Percentiles rank a stretch among this genome's conserved stretches.
phyloP scores from a whole-genome alignment of 805 yeast genomes.

The Henningerozyma blattae region DNA sequence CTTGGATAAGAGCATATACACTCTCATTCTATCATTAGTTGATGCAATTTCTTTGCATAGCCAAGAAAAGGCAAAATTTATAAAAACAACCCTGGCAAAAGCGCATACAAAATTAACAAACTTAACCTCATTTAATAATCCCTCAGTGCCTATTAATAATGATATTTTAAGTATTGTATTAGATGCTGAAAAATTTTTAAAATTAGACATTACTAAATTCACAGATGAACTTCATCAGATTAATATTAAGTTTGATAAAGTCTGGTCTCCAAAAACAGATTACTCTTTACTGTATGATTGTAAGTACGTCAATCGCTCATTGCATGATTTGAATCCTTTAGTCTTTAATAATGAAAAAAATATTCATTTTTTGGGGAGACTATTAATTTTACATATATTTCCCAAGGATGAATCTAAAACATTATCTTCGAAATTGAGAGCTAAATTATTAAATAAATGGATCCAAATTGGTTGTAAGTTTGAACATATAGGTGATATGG shows the following conservation, averaged over 20 bases:
- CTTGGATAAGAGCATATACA: conserved; percentile 34
- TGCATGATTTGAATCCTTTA: conserved; percentile 45
- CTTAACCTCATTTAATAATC: conserved; percentile 19
- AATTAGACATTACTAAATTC: conserved; percentile 38
- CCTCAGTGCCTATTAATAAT: conserved; percentile 1
- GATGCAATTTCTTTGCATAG: conserved; percentile 34
- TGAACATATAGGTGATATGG: conserved; percentile 81
- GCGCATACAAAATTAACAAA: conserved; percentile 36
- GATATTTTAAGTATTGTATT: conserved; percentile 18
- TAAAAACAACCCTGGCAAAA: conserved; percentile 40
- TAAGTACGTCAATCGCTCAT: conserved; percentile 14
- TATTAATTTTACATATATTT: conserved; percentile 60
- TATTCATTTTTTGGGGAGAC: conserved; percentile 67
- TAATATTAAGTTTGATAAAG: conserved; percentile 47
- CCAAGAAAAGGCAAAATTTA: conserved; percentile 37
- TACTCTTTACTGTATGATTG: conserved; percentile 57
- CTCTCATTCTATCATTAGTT: conserved; percentile 30
- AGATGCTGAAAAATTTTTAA: conserved; percentile 38
- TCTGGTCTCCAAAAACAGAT: conserved; percentile 76
- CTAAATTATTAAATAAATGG: conserved; percentile 68
- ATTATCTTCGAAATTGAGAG: conserved; percentile 31
- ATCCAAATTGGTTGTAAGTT: conserved; percentile 68
- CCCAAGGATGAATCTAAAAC: conserved; percentile 8
- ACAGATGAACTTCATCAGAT: conserved; percentile 56
- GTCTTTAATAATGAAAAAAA: conserved; percentile 55